Base-by-base conservation (phyloP, 2,329 filamentous ascomycete species). In the Epichloe sp. region DNA sequence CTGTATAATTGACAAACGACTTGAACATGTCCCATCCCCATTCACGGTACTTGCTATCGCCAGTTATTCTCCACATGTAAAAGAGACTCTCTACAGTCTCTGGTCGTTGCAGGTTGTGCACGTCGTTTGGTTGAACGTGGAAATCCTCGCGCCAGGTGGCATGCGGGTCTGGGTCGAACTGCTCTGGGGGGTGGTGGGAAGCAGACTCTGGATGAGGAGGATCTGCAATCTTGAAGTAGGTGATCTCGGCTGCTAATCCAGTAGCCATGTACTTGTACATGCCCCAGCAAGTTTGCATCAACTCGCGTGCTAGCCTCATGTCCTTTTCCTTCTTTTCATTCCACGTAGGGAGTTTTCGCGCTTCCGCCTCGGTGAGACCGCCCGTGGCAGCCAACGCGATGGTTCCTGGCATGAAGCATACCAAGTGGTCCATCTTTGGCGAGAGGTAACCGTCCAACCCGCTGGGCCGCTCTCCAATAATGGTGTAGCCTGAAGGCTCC, bases 21-120 rank as follows among this genome's bases (percentile, higher is more conserved):
- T 88, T 83, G 71, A 98, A 98, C 83, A 98, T 97, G 59, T 95
- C 85, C 93, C 93, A 98, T 14, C 93, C 93, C 91, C 91, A 97
- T 61, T 96, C 82, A 26, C 93, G 80, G 68, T 98, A 98, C 57
- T 82, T 84, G 40, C 79, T 74, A 55, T 98, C 90, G 26, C 86
- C 88, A 0, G 93, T 98, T 66, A 98, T 95, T 55, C 93, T 84
- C 86, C 91, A 98, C 89, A 98, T 95, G 71, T 97, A 95, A 62
- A 98, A 90, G 54, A 98, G 72, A 53, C 83, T 90, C 71, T 98
- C 93, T n/a, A 96, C 83, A 0, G 93, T 96, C 72, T 98, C 93
- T 0, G 93, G 93, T 35, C 93, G 80, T 68, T 97, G 93, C 36
- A 98, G 75, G 63, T 98, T 98, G 70, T 97, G 93, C 49, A 77